Conservation (phyloP, 169 alveolate species). For the Toxoplasma gondii region DNA sequence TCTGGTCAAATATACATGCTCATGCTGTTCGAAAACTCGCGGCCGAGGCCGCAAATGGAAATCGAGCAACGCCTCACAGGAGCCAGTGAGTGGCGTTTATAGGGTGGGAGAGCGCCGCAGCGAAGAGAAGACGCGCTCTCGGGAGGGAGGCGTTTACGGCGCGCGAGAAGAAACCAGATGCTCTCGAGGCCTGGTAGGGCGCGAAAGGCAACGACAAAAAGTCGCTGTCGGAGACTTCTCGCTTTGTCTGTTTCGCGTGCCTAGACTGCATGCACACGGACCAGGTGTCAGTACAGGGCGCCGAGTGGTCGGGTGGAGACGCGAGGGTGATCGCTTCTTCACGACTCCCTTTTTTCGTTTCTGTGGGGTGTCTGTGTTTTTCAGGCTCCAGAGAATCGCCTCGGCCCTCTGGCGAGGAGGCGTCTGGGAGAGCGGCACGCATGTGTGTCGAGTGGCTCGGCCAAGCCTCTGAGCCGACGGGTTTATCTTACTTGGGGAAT, state of each 20-base stretch:
- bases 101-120: not conserved
- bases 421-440: not conserved
- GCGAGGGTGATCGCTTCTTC: too few species aligned
- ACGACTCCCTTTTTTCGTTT: not conserved
- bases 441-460: constrained; percentile 44
- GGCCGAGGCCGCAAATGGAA: not conserved
- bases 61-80: not conserved
- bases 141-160: too few species aligned
- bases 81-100: not conserved
- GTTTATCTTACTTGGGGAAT: constrained; percentile 35
- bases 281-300: too few species aligned
- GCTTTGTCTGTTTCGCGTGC: not conserved
- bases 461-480: constrained; percentile 38
- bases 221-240: too few species aligned
- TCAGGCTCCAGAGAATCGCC: not conserved
- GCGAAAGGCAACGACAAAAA: too few species aligned
- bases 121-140: too few species aligned
- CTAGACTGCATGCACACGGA: not conserved
- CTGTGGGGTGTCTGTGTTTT: not conserved
- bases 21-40: not conserved
- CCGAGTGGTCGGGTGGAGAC: too few species aligned
- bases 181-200: not conserved
- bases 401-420: not conserved
- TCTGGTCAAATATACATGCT: not conserved
- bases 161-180: not conserved